Percentiles rank a stretch among this genome's conserved stretches.
These are phyloP conservation scores for Lipomyces anomalus DNA, from an alignment of 805 yeast genomes.

Conservation along the genomic window DNA sequence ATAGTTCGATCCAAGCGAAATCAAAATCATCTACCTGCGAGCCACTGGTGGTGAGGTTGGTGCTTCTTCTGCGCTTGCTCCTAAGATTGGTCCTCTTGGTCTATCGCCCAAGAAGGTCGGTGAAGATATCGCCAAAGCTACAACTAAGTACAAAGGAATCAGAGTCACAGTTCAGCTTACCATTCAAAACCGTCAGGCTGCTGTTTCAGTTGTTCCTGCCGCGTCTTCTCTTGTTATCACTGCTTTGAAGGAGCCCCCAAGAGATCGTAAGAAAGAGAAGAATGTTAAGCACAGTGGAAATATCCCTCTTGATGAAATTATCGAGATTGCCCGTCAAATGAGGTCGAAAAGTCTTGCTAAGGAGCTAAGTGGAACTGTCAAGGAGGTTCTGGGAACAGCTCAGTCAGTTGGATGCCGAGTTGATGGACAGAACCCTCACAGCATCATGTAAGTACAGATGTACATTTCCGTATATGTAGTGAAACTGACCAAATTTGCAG, in stretches of 20 bases:
- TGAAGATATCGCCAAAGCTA: conserved; percentile 99
- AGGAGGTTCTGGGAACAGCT: conserved; percentile 99
- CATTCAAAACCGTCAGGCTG: conserved; percentile 99
- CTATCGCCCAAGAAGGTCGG: conserved; percentile 99
- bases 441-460: conserved; percentile 50
- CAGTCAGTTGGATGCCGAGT: conserved; percentile 99
- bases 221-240: conserved; percentile 98
- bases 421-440: conserved; percentile 99
- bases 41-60: conserved; percentile 99
- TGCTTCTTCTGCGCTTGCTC: conserved; percentile 99
- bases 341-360: conserved; percentile 96
- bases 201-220: conserved; percentile 97
- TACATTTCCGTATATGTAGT: background rate
- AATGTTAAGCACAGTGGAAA: conserved; percentile 99
- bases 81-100: conserved; percentile 99
- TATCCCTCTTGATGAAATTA: conserved; percentile 93
- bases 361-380: conserved; percentile 91
- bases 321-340: conserved; percentile 97
- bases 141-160: conserved; percentile 94
- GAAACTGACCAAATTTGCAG: background rate
- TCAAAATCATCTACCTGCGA: conserved; percentile 96
- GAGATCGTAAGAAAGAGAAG: conserved; percentile 99
- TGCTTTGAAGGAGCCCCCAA: conserved; percentile 99
- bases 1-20: conserved; percentile 95
- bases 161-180: conserved; percentile 97